phyloP scores from a whole-genome alignment of 2,329 filamentous ascomycete species.

The Elsinoe arachidis region DNA sequence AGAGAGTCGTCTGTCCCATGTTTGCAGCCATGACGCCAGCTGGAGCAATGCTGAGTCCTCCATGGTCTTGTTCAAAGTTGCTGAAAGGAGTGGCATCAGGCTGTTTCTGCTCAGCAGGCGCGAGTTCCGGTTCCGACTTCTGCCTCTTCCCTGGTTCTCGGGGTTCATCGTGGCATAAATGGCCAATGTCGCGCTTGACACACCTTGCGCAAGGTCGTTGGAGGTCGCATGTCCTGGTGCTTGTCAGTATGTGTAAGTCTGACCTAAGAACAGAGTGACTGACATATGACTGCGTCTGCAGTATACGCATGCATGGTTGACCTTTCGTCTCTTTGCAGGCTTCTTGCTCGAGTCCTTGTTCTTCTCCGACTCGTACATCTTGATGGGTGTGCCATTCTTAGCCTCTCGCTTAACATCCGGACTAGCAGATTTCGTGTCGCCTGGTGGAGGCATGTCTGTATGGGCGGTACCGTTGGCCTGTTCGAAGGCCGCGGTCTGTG shows the following conservation, averaged over 20 bases:
- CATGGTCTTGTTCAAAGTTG: slow-evolving; percentile 8
- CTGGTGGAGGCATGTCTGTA: background rate
- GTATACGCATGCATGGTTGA: slow-evolving; percentile 49
- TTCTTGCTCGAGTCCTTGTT: slow-evolving; percentile 12
- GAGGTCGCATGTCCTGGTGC: slow-evolving; percentile 39
- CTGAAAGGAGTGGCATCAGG: background rate
- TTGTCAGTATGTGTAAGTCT: background rate
- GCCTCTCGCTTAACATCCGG: background rate
- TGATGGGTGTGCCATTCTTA: slow-evolving; percentile 1
- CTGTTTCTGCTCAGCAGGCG: slow-evolving; percentile 25
- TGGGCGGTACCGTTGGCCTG: slow-evolving; percentile 1
- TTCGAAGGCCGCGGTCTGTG: background rate
- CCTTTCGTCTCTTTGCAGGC: slow-evolving; percentile 40
- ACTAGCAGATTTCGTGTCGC: background rate
- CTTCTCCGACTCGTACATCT: slow-evolving; percentile 7
- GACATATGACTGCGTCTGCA: slow-evolving; percentile 47
- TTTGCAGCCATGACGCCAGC: slow-evolving; percentile 14
- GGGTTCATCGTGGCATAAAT: slow-evolving; percentile 95
- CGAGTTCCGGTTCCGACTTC: slow-evolving; percentile 47
- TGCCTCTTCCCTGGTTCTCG: slow-evolving; percentile 77
- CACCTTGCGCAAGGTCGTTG: slow-evolving; percentile 94
- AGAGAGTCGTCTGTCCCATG: slow-evolving; percentile 48
- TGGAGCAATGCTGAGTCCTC: background rate
- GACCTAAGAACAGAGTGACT: background rate
- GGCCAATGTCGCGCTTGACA: slow-evolving; percentile 97